Evolutionary conservation across 352 stramenopile species (phyloP).

Genomic region (Phytophthora capsici): DNA sequence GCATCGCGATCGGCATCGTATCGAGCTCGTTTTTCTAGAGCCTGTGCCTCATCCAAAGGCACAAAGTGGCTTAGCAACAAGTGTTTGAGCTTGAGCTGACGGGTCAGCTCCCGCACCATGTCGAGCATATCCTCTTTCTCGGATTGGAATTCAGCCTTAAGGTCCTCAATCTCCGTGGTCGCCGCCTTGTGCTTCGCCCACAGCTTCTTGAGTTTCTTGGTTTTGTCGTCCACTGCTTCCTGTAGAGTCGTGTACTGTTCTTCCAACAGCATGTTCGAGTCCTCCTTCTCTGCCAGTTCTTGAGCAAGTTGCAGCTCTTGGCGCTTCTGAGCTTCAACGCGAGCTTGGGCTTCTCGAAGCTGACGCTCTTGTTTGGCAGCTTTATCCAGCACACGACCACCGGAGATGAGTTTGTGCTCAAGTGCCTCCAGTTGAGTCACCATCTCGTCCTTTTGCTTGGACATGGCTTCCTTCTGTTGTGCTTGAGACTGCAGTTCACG

Average conservation of each 20-base stretch:
- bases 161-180: conserved; percentile 91
- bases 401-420: conserved; percentile 89
- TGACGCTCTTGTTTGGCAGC: conserved; percentile 94
- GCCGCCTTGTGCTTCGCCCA: conserved; percentile 93
- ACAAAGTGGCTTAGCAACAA: conserved; percentile 92
- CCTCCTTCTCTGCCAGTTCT: conserved; percentile 94
- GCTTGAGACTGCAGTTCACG: conserved; percentile 87
- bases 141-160: conserved; percentile 92
- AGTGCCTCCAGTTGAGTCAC: conserved; percentile 82
- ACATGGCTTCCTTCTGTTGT: conserved; percentile 81
- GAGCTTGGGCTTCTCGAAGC: conserved; percentile 89
- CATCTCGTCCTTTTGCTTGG: conserved; percentile 92
- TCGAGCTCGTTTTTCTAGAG: conserved; percentile 82
- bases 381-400: conserved; percentile 94
- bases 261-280: conserved; percentile 92
- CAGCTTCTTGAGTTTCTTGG: conserved; percentile 96
- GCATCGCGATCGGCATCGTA: conserved; percentile 91
- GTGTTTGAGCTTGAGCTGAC: conserved; percentile 96
- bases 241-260: conserved; percentile 91
- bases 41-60: conserved; percentile 65
- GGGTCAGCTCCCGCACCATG: conserved; percentile 93
- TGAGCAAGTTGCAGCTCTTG: conserved; percentile 87
- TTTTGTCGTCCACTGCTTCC: conserved; percentile 95
- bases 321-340: conserved; percentile 86
- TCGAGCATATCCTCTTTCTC: conserved; percentile 97